phyloP scores from a whole-genome alignment of 306 rosid genomes.

The Pueraria montana region DNA sequence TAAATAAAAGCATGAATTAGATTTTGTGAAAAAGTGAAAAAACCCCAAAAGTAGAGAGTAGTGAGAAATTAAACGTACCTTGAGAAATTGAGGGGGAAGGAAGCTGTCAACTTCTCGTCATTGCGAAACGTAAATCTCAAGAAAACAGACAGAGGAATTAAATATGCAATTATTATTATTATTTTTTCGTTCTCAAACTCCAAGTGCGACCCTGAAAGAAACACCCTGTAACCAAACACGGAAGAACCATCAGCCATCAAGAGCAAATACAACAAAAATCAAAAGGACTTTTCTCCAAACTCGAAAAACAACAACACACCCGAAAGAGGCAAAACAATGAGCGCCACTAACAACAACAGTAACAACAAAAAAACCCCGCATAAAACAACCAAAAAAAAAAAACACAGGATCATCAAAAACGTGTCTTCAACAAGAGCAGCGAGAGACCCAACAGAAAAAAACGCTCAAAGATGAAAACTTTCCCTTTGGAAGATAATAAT shows the following conservation, averaged over 20 bases:
- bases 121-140: slow-evolving; percentile 65
- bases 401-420: slow-evolving; percentile 17
- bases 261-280: not conserved
- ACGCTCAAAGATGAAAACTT: slow-evolving; percentile 37
- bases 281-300: slow-evolving; percentile 52
- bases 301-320: slow-evolving; percentile 51
- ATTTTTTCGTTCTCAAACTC: slow-evolving; percentile 22
- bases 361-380: not conserved
- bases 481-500: not conserved
- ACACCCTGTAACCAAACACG: slow-evolving; percentile 53
- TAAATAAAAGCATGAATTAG: not conserved
- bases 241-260: slow-evolving; percentile 26
- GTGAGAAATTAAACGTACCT: slow-evolving; percentile 45
- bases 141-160: slow-evolving; percentile 51
- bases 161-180: not conserved
- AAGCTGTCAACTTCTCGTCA: slow-evolving; percentile 53
- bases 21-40: not conserved
- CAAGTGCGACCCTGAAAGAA: slow-evolving; percentile 29
- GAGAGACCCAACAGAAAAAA: not conserved
- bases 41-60: not conserved
- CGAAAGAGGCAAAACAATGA: slow-evolving; percentile 30
- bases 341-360: slow-evolving; percentile 1
- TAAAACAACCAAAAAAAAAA: not conserved
- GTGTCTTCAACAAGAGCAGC: not conserved
- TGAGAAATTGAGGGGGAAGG: slow-evolving; percentile 22